Base-by-base conservation (phyloP, 2,329 filamentous ascomycete species). In the Trichoderma sp. region DNA sequence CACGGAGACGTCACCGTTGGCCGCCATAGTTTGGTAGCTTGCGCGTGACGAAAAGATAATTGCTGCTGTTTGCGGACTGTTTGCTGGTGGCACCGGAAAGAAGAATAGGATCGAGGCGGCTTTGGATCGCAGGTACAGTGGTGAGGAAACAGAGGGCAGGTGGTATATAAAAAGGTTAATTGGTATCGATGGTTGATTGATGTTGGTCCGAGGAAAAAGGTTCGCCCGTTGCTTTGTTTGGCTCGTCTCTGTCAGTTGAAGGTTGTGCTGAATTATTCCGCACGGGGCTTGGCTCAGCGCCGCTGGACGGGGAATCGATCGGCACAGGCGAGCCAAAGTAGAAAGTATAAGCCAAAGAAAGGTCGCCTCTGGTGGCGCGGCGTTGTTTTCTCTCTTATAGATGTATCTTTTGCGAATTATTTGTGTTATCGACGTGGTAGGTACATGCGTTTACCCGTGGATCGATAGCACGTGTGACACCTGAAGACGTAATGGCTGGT, bases 1-100 rank as follows among this genome's bases (percentile, higher is more conserved):
- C 37, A 70, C 60, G 34, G 68, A 59, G 54, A 67, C 73, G 13
- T 77, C 75, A 65, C 71, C 74, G 71, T 77, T 76, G 63, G 76
- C 73, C 37, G 79, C 73, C 78, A 80, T 79, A 28, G 16, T 37
- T 16, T 21, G 32, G 14, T 24, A 21, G 14, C 8, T 21, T 8
- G 46, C 21, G 46, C 46, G 39, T 43, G 39, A 43, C 16, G 10
- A 8, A 2, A 43, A 4, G 10, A 49, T 24, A 34, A 34, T 34
- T 34, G 32, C 32, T 34, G 32, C 32, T 34, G 46, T 49, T 49
- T 49, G 46, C 46, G 21, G n/a, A 4, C 13, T 49, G 46, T 49
- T 49, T 49, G 46, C 46, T 24, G 32, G 28, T 37, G 30, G 54
- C 2, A 24, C 14, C 3, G n/a, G 46, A 49, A 49, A 24, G 39